These are phyloP conservation scores for Taphrina sp. DNA, from an alignment of 1,139 yeast genomes.

Conservation along the genomic window DNA sequence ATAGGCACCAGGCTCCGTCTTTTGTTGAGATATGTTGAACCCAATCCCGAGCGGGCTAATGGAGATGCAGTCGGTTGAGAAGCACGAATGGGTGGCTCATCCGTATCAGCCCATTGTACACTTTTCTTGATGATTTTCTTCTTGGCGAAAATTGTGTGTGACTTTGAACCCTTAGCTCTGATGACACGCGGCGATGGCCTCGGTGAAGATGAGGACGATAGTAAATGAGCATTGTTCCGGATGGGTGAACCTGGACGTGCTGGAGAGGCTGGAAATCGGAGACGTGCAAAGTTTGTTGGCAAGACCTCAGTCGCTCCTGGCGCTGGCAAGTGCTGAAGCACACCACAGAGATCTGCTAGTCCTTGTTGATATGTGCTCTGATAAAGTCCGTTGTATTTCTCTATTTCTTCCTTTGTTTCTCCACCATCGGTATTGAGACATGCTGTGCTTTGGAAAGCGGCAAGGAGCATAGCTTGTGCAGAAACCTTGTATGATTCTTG, in stretches of 20 bases:
- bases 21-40: no score
- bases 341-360: neutral
- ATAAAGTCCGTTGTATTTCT: constrained; percentile 7
- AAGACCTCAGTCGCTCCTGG: neutral
- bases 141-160: constrained; percentile 25
- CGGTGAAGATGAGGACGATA: constrained; percentile 25
- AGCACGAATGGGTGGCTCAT: neutral
- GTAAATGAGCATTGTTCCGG: constrained; percentile 4
- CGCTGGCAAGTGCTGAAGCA: neutral
- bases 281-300: neutral
- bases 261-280: constrained; percentile 7
- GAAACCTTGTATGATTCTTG: neutral
- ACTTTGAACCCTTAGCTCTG: constrained; percentile 2
- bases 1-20: constrained; percentile 26
- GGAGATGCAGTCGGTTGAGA: constrained; percentile 1
- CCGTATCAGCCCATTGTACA: constrained; percentile 27
- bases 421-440: constrained; percentile 29
- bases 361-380: constrained; percentile 13
- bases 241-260: constrained; percentile 21
- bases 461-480: constrained; percentile 2
- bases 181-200: constrained; percentile 22
- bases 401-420: constrained; percentile 18
- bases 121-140: constrained; percentile 22
- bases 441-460: constrained; percentile 21
- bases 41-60: neutral